Evolutionary conservation across 345 rosid species (phyloP).

Genomic region (Excoecaria agallocha): DNA sequence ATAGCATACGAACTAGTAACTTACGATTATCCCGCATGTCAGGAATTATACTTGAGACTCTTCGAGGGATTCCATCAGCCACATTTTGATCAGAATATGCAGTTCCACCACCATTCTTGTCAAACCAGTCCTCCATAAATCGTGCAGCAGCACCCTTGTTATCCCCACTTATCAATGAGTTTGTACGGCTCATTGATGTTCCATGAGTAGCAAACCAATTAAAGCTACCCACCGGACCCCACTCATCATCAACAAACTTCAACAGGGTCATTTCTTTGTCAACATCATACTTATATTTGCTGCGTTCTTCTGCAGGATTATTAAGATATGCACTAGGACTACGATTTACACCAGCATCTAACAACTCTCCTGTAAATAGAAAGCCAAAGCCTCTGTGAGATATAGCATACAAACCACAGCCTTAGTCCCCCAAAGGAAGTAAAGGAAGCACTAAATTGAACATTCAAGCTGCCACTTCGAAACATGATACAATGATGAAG

Average conservation of each 20-base stretch:
- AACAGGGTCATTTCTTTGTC: constrained; percentile 96
- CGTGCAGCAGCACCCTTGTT: constrained; percentile 98
- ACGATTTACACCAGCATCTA: constrained; percentile 92
- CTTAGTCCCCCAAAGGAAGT: neutral
- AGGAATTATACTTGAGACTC: constrained; percentile 69
- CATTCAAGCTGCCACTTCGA: neutral
- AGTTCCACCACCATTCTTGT: constrained; percentile 35
- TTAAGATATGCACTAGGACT: constrained; percentile 98
- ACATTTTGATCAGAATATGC: constrained; percentile 37
- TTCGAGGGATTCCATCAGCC: constrained; percentile 54
- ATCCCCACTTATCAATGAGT: constrained; percentile 95
- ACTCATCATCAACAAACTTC: constrained; percentile 84
- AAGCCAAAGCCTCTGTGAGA: constrained; percentile 17
- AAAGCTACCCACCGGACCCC: constrained; percentile 97
- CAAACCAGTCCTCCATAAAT: constrained; percentile 97
- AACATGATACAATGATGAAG: neutral
- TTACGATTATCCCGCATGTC: constrained; percentile 49
- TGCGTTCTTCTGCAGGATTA: constrained; percentile 72
- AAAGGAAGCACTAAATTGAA: neutral
- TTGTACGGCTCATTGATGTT: constrained; percentile 96
- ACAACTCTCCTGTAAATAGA: constrained; percentile 65
- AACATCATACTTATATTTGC: constrained; percentile 69
- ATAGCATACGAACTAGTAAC: neutral
- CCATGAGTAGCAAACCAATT: constrained; percentile 99
- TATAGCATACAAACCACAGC: neutral